These are phyloP conservation scores for Aspergillus luchuensis DNA, from an alignment of 2,329 filamentous ascomycete species.

Conservation along the genomic window DNA sequence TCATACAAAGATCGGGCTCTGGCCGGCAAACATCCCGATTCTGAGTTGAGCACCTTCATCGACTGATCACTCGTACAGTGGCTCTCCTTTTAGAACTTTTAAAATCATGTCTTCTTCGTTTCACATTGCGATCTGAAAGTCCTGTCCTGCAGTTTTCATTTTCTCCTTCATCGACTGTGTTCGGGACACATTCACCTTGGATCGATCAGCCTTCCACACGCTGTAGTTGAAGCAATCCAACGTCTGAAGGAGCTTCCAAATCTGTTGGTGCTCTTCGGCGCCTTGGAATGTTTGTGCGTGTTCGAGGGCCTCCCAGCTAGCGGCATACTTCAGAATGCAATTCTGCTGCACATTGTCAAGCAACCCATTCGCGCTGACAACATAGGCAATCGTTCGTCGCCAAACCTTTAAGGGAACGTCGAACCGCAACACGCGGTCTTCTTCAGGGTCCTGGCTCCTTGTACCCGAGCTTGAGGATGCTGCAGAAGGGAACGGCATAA, in stretches of 20 bases:
- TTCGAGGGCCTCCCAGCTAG: constrained; percentile 33
- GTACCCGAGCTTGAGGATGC: neutral
- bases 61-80: too few relatives aligned
- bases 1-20: too few relatives aligned
- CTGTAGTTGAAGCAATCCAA: constrained; percentile 37
- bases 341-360: constrained; percentile 32
- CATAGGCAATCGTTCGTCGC: constrained; percentile 34
- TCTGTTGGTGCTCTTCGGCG: constrained; percentile 33
- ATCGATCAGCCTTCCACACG: neutral
- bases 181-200: neutral
- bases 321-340: constrained; percentile 34
- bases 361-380: constrained; percentile 27
- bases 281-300: constrained; percentile 35
- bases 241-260: constrained; percentile 39
- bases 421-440: constrained; percentile 27
- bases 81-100: too few relatives aligned
- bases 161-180: neutral
- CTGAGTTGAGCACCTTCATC: too few relatives aligned
- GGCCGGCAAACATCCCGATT: too few relatives aligned
- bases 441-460: neutral
- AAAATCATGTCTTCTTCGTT: too few relatives aligned
- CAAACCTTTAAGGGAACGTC: constrained; percentile 32
- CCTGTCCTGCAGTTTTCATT: neutral
- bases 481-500: constrained; percentile 4
- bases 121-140: too few relatives aligned